Base-by-base conservation (phyloP, 768 basidiomycete genomes). In the Crepidotus variabilis region DNA sequence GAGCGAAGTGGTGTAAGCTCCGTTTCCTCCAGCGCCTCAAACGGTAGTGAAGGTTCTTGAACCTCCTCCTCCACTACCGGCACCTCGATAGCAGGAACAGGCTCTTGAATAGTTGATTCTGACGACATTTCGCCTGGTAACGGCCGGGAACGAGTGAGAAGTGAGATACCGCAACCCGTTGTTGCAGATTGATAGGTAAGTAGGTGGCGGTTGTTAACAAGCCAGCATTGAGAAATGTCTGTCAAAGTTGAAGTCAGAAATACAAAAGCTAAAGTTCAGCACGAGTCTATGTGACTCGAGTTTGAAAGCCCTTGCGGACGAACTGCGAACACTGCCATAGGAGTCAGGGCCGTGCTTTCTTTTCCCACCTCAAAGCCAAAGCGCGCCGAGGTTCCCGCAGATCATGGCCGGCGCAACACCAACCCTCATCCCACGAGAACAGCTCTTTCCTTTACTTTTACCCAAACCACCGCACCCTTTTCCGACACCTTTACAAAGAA, bases 341-440 rank as follows among this genome's bases (percentile, higher is more conserved):
- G 39, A 43, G 39, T 43, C 39, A 43, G 39, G 39, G 39, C 39
- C 39, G 39, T 20, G 39, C 13, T 5, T 3, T 20, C 47, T 46
- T 47, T 49, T 24, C 22, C 50, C 33, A 51, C 24, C 47, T 49
- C 21, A 14, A 22, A 47, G 9, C 9, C 47, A 22, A 47, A 5
- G 24, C 20, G 20, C 21, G 20, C 36, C 36, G 43, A 20, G 36
- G 14, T 47, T 47, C 6, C 47, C 23, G 45, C 24, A 24, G 22
- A 36, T 22, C n/a, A 78, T 78, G 76, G 75, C 77, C 45, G 75
- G 81, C 9, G 79, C 82, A 28, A 82, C 84, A 18, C 87, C 89
- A n/a, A 90, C 90, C 1, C 69, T 92, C n/a, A 71, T 92, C 45
- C 86, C 88, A 6, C 81, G 81, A 1, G 76, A 78, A n/a, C 79